phyloP scores from a whole-genome alignment of 441 rosid species.

The Syzygium syzygioides region DNA sequence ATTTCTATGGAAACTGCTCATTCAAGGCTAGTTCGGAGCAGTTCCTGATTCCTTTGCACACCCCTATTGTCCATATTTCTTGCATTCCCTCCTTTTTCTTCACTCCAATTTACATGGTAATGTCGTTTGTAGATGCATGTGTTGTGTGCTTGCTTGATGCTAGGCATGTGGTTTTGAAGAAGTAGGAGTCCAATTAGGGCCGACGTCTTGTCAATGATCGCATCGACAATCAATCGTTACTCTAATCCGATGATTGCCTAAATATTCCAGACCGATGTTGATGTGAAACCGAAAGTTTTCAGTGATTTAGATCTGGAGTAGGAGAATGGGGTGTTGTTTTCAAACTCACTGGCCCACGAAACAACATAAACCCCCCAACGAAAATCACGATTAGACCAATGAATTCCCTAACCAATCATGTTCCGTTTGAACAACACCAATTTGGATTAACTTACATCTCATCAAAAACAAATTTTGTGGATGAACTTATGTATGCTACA shows the following conservation, averaged over 20 bases:
- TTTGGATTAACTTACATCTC: not conserved
- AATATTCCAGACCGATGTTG: not conserved
- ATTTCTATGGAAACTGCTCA: too few species aligned
- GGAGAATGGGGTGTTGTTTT: not conserved
- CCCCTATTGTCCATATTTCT: too few species aligned
- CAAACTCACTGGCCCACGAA: not conserved
- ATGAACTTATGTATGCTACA: not conserved
- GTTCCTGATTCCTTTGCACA: too few species aligned
- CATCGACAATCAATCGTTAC: not conserved
- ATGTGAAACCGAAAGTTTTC: not conserved
- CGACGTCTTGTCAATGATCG: not conserved
- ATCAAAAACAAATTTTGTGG: not conserved
- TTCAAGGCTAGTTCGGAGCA: too few species aligned
- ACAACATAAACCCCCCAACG: not conserved
- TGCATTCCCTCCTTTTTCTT: not conserved
- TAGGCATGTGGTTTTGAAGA: not conserved
- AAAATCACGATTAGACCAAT: not conserved
- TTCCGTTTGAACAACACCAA: not conserved
- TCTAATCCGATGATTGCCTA: not conserved
- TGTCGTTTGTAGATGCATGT: not conserved
- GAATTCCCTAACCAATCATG: not conserved
- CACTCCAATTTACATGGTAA: not conserved
- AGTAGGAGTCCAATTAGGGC: not conserved
- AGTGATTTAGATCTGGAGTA: not conserved
- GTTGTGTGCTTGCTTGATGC: not conserved